These are phyloP conservation scores for Xerocomellus amylosporus DNA, from an alignment of 768 basidiomycete genomes.

Conservation along the genomic window DNA sequence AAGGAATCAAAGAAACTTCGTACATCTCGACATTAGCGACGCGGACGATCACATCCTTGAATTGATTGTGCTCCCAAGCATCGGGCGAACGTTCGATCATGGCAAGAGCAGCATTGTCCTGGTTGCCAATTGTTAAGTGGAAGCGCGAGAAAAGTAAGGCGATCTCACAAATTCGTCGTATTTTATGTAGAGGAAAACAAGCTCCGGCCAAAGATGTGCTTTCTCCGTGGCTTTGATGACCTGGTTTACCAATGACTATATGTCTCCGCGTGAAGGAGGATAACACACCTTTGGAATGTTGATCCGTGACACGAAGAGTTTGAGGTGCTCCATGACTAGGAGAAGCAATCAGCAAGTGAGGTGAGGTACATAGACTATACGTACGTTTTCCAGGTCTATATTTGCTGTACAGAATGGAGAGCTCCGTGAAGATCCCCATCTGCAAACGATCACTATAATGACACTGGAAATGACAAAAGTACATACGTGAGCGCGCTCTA, in stretches of 20 bases:
- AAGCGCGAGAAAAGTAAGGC: background rate
- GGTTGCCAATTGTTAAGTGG: constrained; percentile 5
- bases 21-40: constrained; percentile 98
- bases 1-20: constrained; percentile 18
- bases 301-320: constrained; percentile 91
- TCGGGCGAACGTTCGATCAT: constrained; percentile 99
- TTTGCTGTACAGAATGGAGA: constrained; percentile 90
- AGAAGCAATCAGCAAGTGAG: constrained; percentile 3
- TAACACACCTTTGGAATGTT: constrained; percentile 86
- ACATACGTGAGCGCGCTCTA: constrained; percentile 89
- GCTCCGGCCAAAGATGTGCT: constrained; percentile 96
- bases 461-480: background rate
- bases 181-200: constrained; percentile 98
- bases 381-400: constrained; percentile 89
- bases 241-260: constrained; percentile 27
- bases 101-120: constrained; percentile 96
- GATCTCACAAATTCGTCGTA: constrained; percentile 85
- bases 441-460: constrained; percentile 26
- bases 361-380: constrained; percentile 27
- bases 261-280: background rate
- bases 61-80: constrained; percentile 99
- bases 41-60: constrained; percentile 97
- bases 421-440: constrained; percentile 98
- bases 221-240: constrained; percentile 96
- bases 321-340: constrained; percentile 97